Evolutionary conservation across 352 stramenopile genomes (phyloP), one percentile per base, ranked within the genome.

Genomic region (Hyaloperonospora arabidopsidis): DNA sequence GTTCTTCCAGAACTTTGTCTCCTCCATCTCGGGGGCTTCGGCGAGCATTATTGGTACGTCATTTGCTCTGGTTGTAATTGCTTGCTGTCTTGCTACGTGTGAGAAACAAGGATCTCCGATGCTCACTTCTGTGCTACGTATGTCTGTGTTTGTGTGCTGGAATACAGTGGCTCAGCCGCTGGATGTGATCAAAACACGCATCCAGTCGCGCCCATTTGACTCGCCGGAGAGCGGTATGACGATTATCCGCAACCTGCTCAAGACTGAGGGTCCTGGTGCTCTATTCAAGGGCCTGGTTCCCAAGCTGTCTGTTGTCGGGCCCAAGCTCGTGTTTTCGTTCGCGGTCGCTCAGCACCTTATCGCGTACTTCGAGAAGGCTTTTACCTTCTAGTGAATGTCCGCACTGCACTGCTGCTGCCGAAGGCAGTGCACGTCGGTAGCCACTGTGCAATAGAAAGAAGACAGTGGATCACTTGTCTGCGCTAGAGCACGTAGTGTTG

Each of bases 261-360:
- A 93, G 64, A 81, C 96, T 32, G 93, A 98, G 61, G 93, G 93
- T 25, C 56, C 82, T 8, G 73, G 76, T 36, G 90, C 87, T 52
- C 81, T 98, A 49, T 98, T 98, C 76, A 98, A 98, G 75, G 93
- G 93, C 25, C 77, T 97, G 44, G 85, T 94, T 61, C 93, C 93
- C 43, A 98, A 98, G 83, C 77, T 97, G 29, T 82, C 94, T 19
- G 89, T 98, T 11, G 91, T 97, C 41, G 93, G 92, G 21, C 93
- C 93, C 13, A 98, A 98, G 76, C 86, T 98, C 49, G 83, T 98
- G 43, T 98, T 98, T 76, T 97, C 89, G 28, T 98, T 97, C 72
- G 94, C 92, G 0, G 82, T 98, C 49, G 93, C 93, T 52, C 93
- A 98, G 67, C 89, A 96, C 60, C 69, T 97, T 21, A 98, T 98